phyloP scores from a whole-genome alignment of 2,329 filamentous ascomycete genomes.

The Pestalotiopsis fici region DNA sequence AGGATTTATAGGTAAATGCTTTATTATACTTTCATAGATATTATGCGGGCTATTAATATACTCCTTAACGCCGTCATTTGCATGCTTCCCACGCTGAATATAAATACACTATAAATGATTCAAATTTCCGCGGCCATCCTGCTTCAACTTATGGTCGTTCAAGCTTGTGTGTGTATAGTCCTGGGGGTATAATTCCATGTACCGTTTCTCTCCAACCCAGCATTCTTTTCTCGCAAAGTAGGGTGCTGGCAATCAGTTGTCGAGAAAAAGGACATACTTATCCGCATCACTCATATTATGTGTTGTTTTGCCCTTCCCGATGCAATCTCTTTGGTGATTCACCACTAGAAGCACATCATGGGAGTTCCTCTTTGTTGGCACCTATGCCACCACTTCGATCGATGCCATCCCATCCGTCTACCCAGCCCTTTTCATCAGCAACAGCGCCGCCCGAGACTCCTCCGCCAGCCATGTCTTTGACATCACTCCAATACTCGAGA shows the following conservation, averaged over 20 bases:
- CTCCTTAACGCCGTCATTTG: not conserved
- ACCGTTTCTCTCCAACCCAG: not conserved
- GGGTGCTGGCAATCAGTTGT: no score
- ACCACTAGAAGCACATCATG: not conserved
- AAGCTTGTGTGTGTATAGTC: not conserved
- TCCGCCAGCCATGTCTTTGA: constrained; percentile 65
- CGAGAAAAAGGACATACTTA: no score
- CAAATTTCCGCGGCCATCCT: not conserved
- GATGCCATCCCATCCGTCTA: constrained; percentile 46
- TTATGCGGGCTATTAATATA: not conserved
- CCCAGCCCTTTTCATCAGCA: constrained; percentile 43
- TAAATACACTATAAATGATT: not conserved
- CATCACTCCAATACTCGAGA: constrained; percentile 87
- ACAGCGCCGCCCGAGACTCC: constrained; percentile 48
- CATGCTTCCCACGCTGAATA: not conserved
- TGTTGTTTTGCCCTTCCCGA: no score
- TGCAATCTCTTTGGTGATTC: not conserved
- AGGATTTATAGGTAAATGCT: no score
- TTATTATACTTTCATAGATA: not conserved
- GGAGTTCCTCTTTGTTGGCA: constrained; percentile 12
- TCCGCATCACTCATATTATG: no score
- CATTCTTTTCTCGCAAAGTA: no score
- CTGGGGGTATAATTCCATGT: not conserved
- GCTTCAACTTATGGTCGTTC: not conserved
- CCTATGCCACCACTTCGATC: constrained; percentile 10